phyloP scores from a whole-genome alignment of 1,139 yeast genomes.

The Kodamaea arcana region DNA sequence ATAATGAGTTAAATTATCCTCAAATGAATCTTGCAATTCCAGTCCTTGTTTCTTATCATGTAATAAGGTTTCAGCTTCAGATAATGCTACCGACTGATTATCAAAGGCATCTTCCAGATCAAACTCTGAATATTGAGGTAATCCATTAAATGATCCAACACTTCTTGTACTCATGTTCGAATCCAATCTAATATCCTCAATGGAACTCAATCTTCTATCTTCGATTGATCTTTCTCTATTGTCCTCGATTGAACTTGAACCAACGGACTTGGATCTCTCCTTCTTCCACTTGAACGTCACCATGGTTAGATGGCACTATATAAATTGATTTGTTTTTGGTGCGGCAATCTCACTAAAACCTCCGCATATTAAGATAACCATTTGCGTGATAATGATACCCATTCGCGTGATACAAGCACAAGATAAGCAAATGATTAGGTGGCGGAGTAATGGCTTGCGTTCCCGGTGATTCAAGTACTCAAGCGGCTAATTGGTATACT shows the following conservation, averaged over 20 bases:
- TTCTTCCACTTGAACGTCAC: conserved; percentile 6
- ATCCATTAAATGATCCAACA: no score
- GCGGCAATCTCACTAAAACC: neutral
- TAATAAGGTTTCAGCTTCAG: conserved; percentile 20
- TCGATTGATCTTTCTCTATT: neutral
- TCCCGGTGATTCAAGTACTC: no score
- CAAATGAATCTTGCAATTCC: conserved; percentile 33
- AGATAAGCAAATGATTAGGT: no score
- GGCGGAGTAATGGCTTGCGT: no score
- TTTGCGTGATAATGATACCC: no score
- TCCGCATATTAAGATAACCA: no score
- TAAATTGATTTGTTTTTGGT: neutral
- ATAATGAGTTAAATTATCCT: conserved; percentile 36
- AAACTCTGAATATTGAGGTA: neutral
- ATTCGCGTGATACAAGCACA: no score
- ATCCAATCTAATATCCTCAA: neutral
- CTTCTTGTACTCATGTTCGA: no score
- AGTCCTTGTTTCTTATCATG: conserved; percentile 16
- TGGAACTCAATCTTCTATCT: neutral
- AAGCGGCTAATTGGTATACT: no score
- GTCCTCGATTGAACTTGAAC: neutral
- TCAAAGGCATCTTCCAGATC: neutral
- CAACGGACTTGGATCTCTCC: conserved; percentile 6
- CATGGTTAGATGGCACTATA: conserved; percentile 1
- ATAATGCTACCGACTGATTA: conserved; percentile 12